Percentiles rank a stretch among this genome's conserved stretches.
Conservation (phyloP, 139 green algal species). For the Coelastrella sp. region DNA sequence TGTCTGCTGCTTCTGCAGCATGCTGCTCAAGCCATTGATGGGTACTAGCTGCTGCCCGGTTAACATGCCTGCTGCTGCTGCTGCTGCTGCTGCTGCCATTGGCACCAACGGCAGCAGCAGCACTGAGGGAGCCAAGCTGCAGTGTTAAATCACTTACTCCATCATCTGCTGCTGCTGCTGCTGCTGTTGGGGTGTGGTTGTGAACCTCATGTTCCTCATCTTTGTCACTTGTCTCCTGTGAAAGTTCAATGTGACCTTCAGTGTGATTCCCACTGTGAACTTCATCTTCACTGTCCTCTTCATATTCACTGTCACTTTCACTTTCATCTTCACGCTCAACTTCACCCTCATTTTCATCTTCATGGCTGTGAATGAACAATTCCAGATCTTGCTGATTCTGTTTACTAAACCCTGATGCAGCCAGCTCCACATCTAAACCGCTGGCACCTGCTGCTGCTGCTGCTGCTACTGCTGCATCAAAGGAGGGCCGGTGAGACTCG, state of each 20-base stretch:
- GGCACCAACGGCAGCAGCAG: neutral
- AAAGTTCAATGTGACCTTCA: too few relatives aligned
- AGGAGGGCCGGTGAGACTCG: neutral
- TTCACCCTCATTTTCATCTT: conserved; percentile 3
- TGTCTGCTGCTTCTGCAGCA: neutral
- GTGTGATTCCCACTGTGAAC: too few relatives aligned
- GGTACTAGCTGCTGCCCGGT: neutral
- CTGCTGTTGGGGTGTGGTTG: neutral
- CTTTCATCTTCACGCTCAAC: conserved; percentile 9
- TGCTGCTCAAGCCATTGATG: conserved; percentile 31
- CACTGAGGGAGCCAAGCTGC: neutral
- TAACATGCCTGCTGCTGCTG: neutral
- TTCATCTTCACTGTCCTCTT: neutral
- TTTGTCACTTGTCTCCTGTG: too few relatives aligned
- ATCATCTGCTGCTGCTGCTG: neutral
- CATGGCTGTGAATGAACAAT: neutral
- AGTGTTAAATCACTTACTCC: neutral
- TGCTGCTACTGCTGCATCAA: conserved; percentile 27
- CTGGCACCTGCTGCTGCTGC: conserved; percentile 30
- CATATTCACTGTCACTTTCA: neutral
- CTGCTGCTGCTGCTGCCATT: conserved; percentile 17
- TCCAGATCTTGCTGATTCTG: conserved; percentile 63
- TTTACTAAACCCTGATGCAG: conserved; percentile 76
- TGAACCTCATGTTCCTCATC: too few relatives aligned
- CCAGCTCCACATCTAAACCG: conserved; percentile 72